phyloP scores from a whole-genome alignment of 495 filamentous ascomycete species.

The Neurospora sp. region DNA sequence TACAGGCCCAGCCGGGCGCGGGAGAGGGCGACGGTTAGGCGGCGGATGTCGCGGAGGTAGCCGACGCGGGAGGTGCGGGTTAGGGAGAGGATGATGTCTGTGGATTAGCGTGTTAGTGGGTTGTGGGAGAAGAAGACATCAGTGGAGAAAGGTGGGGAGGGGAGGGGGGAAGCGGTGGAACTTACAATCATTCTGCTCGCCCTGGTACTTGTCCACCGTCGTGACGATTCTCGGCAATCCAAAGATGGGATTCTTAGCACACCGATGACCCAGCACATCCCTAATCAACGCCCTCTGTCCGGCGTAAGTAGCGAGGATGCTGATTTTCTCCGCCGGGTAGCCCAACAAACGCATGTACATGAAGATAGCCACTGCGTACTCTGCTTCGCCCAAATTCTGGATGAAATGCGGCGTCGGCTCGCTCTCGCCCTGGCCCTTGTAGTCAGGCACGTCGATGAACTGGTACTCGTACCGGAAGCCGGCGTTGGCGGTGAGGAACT shows the following conservation, averaged over 20 bases:
- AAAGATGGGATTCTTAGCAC: slow-evolving; percentile 73
- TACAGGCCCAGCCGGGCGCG: slow-evolving; percentile 88
- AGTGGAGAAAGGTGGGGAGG: background rate
- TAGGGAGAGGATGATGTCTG: slow-evolving; percentile 87
- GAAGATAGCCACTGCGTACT: slow-evolving; percentile 91
- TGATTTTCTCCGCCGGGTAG: slow-evolving; percentile 86
- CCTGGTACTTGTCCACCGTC: slow-evolving; percentile 97
- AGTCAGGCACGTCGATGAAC: slow-evolving; percentile 92
- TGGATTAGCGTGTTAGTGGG: slow-evolving; percentile 1
- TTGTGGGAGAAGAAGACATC: background rate
- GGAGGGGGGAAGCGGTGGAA: slow-evolving; percentile 6
- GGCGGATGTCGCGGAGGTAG: slow-evolving; percentile 86
- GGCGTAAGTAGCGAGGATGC: slow-evolving; percentile 86
- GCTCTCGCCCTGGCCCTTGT: slow-evolving; percentile 80
- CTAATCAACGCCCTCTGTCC: slow-evolving; percentile 87
- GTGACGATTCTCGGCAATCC: slow-evolving; percentile 83
- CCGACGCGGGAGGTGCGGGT: slow-evolving; percentile 83
- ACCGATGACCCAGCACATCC: slow-evolving; percentile 82
- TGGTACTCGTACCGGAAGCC: slow-evolving; percentile 92
- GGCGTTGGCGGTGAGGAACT: slow-evolving; percentile 78
- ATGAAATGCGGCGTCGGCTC: slow-evolving; percentile 95
- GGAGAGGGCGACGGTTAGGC: slow-evolving; percentile 93
- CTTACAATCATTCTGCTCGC: slow-evolving; percentile 98
- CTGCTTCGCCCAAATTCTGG: slow-evolving; percentile 93
- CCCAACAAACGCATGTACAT: slow-evolving; percentile 97